Evolutionary conservation across 495 filamentous ascomycete species (phyloP), one percentile per base, ranked within the genome.

Genomic region (Xylaria telfairii): DNA sequence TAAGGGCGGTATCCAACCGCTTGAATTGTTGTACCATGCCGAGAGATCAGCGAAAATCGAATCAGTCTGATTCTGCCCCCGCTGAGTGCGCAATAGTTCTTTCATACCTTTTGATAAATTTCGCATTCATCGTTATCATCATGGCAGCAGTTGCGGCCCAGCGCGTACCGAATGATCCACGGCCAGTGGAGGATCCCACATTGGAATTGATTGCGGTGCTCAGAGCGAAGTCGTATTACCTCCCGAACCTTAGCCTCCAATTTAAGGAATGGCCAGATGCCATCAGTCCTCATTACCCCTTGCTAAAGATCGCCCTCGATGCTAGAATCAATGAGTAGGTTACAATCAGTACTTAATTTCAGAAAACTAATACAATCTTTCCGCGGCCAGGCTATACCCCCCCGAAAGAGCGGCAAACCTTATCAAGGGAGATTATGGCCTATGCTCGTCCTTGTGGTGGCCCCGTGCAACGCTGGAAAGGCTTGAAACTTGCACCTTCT

Each of bases 401-500:
- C 37, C 37, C 8, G 59, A 34, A 26, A 41, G 59, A 62, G 59
- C 59, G 9, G 37, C 9, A 21, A 39, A 17, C 9, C 59, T 62
- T n/a, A 42, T 44, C 7, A 41, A 26, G 21, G 59, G 39, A 12
- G 39, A 62, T 19, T 62, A 44, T 17, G 34, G 34, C 6, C 59
- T 62, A 12, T 37, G 37, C 10, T 19, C 59, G 12, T 42, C 37
- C 0, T 15, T 62, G 9, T 62, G 59, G 59, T 62, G 59, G 59
- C 59, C 59, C 7, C 34, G 37, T 28, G 59, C 59, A n/a, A 24
- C 37, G 6, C 6, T 17, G 0, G 39, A 62, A 24, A 44, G 59
- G n/a, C 59, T 62, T 28, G 37, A 44, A 17, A 62, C 21, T 12
- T 62, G 59, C 21, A 62, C 59, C 17, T 62, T 62, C 6, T 62